Conservation (phyloP, 148 eudicot genomes). For the Pouteria glomerata region DNA sequence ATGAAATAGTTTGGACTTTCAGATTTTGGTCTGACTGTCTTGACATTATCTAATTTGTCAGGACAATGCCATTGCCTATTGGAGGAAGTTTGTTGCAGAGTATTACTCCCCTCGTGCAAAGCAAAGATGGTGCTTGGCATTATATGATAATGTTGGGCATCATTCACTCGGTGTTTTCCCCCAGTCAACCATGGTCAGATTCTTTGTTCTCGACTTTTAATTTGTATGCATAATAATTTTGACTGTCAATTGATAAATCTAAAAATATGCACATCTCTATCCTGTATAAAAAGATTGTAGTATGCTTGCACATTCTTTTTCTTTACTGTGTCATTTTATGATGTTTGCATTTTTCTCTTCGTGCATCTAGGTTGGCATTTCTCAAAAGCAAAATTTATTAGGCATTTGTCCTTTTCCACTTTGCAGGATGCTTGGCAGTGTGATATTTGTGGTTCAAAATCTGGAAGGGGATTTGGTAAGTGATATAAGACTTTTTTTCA, state of each 20-base stretch:
- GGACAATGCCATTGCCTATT: constrained; percentile 83
- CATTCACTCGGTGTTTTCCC: constrained; percentile 92
- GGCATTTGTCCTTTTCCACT: constrained; percentile 10
- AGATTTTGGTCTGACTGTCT: not conserved
- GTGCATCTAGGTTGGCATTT: not conserved
- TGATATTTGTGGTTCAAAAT: constrained; percentile 91
- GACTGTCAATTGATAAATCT: not conserved
- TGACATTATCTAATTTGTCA: constrained; percentile 24
- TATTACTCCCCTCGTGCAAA: constrained; percentile 91
- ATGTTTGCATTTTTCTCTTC: not conserved
- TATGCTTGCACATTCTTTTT: not conserved
- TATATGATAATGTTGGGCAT: constrained; percentile 82
- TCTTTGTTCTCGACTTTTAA: not conserved
- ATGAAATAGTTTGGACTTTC: not conserved
- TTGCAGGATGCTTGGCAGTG: constrained; percentile 96
- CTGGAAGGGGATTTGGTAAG: constrained; percentile 97
- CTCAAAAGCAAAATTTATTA: constrained; percentile 11
- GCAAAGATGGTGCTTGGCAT: constrained; percentile 94
- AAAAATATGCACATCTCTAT: not conserved
- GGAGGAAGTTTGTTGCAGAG: constrained; percentile 93
- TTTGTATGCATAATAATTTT: not conserved
- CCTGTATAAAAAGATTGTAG: not conserved
- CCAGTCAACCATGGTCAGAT: constrained; percentile 71
- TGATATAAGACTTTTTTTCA: not conserved
- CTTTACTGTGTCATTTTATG: not conserved